Evolutionary conservation across 202 grass and related monocot species (phyloP).

Genomic region (Setaria italica): DNA sequence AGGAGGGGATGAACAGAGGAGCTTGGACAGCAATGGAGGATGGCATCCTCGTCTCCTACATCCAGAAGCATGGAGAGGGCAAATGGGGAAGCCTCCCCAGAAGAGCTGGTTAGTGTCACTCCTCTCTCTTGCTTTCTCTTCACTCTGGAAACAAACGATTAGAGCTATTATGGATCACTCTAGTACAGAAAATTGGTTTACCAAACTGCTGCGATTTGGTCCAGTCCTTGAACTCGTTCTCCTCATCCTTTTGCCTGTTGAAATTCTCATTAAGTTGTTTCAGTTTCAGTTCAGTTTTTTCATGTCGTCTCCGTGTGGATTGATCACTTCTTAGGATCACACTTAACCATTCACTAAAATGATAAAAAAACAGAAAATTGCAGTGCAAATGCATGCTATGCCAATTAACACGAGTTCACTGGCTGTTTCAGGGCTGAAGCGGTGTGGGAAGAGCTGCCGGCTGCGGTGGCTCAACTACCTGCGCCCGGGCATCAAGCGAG

Average conservation of each 20-base stretch:
- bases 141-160: no score
- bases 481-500: constrained; percentile 66
- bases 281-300: background rate
- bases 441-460: constrained; percentile 86
- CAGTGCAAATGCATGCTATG: background rate
- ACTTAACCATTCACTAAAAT: background rate
- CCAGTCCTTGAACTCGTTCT: background rate
- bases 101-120: constrained; percentile 45
- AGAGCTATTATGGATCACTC: background rate
- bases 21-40: constrained; percentile 70
- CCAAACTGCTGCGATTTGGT: background rate
- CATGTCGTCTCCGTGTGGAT: background rate
- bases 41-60: constrained; percentile 51
- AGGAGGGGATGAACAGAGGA: constrained; percentile 65
- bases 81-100: constrained; percentile 67
- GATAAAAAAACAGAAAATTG: background rate
- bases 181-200: background rate
- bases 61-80: constrained; percentile 59
- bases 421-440: constrained; percentile 58
- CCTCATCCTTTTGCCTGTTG: background rate
- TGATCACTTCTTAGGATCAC: background rate
- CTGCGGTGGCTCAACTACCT: constrained; percentile 86
- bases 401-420: background rate
- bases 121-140: background rate
- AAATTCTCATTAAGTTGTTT: background rate